Base-by-base conservation (phyloP, 768 basidiomycete species). In the Boletus bicolor region DNA sequence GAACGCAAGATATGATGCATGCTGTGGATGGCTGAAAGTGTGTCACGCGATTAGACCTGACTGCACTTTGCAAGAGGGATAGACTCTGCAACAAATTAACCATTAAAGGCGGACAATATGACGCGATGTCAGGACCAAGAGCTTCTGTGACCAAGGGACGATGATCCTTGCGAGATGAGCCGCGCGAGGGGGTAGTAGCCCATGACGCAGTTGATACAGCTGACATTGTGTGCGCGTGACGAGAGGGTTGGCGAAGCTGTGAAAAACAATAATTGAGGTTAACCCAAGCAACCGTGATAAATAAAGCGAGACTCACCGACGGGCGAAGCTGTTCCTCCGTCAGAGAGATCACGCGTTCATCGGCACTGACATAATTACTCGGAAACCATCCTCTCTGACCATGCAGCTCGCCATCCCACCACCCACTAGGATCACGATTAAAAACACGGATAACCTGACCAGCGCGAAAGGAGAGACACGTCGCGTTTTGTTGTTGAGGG, bases 371-470 rank as follows among this genome's bases (percentile, higher is more conserved):
- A 74, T 97, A 98, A 73, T 98, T 99, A 65, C 92, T 94, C 19
- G 97, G 97, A 73, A 98, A 98, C 97, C 97, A 99, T 12, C 97
- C 97, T 64, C 95, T 77, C 57, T 86, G 75, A 3, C 86, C 89
- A 36, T 93, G 89, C 17, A 96, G 71, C 72, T 98, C 93, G 10
- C 97, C 97, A 67, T 99, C 95, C 96, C 96, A 98, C 97, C 97
- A 98, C 0, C 97, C 97, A 63, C 87, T 91, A 4, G 78, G 57
- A 73, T 98, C 93, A 60, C 86, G 81, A 65, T 92, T 93, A 46
- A 89, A 76, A n/a, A 98, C 93, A 56, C 87, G 87, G 53, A 98
- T 93, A 51, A 95, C 81, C 67, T 98, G 90, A 4, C 96, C 95
- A 1, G 91, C 88, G 42, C 82, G 82, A 76, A 99, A 98, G 21